Evolutionary conservation across 768 basidiomycete species (phyloP), one percentile per base, ranked within the genome.

Genomic region (Trametes elegans): DNA sequence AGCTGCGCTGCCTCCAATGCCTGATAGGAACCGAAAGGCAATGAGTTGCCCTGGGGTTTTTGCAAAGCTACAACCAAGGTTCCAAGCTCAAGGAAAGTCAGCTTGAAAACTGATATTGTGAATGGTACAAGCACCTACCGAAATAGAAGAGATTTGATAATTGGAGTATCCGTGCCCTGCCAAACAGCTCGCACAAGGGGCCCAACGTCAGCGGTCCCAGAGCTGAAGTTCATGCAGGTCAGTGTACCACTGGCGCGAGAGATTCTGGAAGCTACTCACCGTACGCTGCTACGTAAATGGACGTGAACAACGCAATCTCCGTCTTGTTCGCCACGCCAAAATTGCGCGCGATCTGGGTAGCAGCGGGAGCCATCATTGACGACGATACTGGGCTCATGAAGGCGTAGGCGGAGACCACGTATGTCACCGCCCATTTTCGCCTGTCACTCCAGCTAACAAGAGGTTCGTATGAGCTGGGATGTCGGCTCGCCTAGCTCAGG

Each of bases 1-100:
- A 3, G 87, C 84, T 0, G 87, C 87, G 49, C 85, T 84, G 0
- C 88, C 89, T 21, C 88, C 89, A 1, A 90, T 50, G 1, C 88
- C 88, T 0, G 87, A 71, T 1, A 90, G 68, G 61, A 90, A 81
- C n/a, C 87, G 79, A 62, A 90, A 90, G 0, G 73, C 82, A 45
- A 88, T 79, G 11, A 89, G 69, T 58, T 87, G 78, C 0, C 68
- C 70, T 50, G 75, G 73, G 32, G 73, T 85, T 50, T 76, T 75
- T 0, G 87, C 81, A 55, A 88, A 89, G 0, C 84, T 81, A 61
- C 64, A 75, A 32, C 21, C 84, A 18, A 82, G 63, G 68, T 80
- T 87, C 86, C 79, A 88, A 6, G 65, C 88, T 69, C 59, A 21
- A 14, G 3, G 36, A 18, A n/a, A 7, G 18, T 19, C 7, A 21